phyloP scores from a whole-genome alignment of 2,329 filamentous ascomycete genomes.

The Paracoccidioides lutzii region DNA sequence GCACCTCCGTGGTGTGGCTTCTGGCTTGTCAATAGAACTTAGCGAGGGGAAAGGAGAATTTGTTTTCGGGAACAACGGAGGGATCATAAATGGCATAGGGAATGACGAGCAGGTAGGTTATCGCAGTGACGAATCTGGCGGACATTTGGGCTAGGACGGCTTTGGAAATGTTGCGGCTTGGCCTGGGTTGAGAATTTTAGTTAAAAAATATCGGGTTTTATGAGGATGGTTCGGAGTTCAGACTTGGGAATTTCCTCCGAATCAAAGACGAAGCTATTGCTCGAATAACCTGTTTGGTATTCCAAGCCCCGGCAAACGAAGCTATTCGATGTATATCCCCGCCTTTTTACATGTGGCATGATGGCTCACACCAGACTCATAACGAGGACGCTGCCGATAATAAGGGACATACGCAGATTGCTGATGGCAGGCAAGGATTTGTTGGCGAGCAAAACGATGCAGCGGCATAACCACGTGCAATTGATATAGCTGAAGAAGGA shows the following conservation, averaged over 20 bases:
- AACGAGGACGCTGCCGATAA: constrained; percentile 40
- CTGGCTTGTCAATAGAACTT: constrained; percentile 39
- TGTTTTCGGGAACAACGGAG: constrained; percentile 26
- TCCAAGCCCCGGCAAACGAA: constrained; percentile 47
- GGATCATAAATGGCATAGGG: constrained; percentile 40
- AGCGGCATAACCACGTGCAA: constrained; percentile 42
- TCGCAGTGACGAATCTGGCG: constrained; percentile 35
- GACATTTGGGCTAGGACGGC: constrained; percentile 38
- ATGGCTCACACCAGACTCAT: constrained; percentile 41
- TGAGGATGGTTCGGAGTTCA: neutral
- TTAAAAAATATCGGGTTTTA: neutral
- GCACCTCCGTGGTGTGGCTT: constrained; percentile 36
- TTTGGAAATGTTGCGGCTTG: constrained; percentile 36
- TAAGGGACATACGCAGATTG: constrained; percentile 45
- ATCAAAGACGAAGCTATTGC: constrained; percentile 50
- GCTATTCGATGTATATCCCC: constrained; percentile 35
- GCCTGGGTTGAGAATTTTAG: constrained; percentile 12
- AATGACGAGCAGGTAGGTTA: constrained; percentile 38
- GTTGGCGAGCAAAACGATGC: constrained; percentile 45
- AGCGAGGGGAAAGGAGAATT: constrained; percentile 34
- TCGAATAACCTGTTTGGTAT: constrained; percentile 32
- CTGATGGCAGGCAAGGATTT: constrained; percentile 39
- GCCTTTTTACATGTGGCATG: constrained; percentile 38
- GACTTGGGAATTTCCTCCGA: constrained; percentile 49
- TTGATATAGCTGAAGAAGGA: constrained; percentile 47